Evolutionary conservation across 176 grass and related monocot species (phyloP).

Genomic region (Pontederia crassipes): DNA sequence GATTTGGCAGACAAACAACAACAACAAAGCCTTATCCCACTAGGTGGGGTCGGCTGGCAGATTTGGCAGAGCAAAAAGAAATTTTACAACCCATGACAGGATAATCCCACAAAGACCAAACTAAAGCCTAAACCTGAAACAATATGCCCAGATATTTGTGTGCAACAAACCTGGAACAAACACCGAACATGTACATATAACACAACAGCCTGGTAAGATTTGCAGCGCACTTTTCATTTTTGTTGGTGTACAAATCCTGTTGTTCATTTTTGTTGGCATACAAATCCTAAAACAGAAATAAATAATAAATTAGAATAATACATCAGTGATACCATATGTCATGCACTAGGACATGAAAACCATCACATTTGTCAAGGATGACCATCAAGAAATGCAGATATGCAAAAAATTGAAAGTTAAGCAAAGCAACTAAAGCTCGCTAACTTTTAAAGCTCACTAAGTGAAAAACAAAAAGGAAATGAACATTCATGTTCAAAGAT

Average conservation of each 20-base stretch:
- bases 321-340: neutral
- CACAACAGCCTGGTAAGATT: slow-evolving; percentile 70
- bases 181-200: slow-evolving; percentile 75
- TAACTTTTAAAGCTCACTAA: neutral
- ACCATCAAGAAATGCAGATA: neutral
- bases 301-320: slow-evolving; percentile 11
- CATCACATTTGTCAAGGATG: neutral
- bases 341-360: neutral
- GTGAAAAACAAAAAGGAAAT: neutral
- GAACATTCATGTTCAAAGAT: too few relatives aligned
- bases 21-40: too few relatives aligned
- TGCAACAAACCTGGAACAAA: slow-evolving; percentile 51
- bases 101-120: too few relatives aligned
- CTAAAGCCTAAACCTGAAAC: too few relatives aligned
- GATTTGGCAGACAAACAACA: too few relatives aligned
- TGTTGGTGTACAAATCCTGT: slow-evolving; percentile 78
- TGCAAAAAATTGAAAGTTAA: neutral
- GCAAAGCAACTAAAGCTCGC: neutral
- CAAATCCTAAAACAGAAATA: slow-evolving; percentile 45
- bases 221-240: slow-evolving; percentile 45
- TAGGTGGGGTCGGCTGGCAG: too few relatives aligned
- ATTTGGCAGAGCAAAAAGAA: too few relatives aligned
- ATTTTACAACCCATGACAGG: too few relatives aligned
- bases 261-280: slow-evolving; percentile 70
- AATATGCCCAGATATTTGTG: neutral